phyloP scores from a whole-genome alignment of 306 rosid species.

The Gastrolobium bilobum region DNA sequence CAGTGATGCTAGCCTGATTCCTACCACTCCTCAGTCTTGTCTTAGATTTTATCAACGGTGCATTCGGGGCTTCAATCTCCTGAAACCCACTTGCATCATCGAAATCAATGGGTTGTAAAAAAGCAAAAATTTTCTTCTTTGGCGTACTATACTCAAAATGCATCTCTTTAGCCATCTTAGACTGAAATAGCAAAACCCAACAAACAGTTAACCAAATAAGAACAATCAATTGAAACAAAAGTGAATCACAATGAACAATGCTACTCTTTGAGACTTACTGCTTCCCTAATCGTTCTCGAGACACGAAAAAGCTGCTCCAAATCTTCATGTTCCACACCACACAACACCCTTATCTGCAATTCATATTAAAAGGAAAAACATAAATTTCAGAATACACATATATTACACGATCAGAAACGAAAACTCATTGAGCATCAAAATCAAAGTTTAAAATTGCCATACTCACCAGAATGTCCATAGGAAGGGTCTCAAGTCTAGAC shows the following conservation, averaged over 20 bases:
- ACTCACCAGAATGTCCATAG: slow-evolving; percentile 84
- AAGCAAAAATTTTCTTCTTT: slow-evolving; percentile 56
- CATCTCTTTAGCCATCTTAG: slow-evolving; percentile 63
- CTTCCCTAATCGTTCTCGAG: slow-evolving; percentile 72
- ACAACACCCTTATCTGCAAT: slow-evolving; percentile 70
- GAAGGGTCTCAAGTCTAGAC: slow-evolving; percentile 72
- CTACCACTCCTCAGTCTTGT: slow-evolving; percentile 46
- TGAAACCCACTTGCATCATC: background rate
- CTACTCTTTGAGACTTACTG: slow-evolving; percentile 57
- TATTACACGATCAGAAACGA: background rate
- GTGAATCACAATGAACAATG: background rate
- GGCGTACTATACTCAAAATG: slow-evolving; percentile 89
- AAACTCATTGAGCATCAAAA: background rate
- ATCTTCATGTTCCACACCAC: slow-evolving; percentile 86
- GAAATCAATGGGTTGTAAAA: background rate
- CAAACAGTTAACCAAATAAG: background rate
- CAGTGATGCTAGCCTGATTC: slow-evolving; percentile 59
- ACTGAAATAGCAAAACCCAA: slow-evolving; percentile 57
- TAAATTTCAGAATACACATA: background rate
- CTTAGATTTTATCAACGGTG: slow-evolving; percentile 58
- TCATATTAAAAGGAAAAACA: background rate
- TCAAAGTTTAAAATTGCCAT: background rate
- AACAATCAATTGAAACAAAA: slow-evolving; percentile 27
- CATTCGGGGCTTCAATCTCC: slow-evolving; percentile 79
- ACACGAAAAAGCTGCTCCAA: slow-evolving; percentile 71